phyloP scores from a whole-genome alignment of 2,329 filamentous ascomycete genomes.

The Keithomyces neogunnii region DNA sequence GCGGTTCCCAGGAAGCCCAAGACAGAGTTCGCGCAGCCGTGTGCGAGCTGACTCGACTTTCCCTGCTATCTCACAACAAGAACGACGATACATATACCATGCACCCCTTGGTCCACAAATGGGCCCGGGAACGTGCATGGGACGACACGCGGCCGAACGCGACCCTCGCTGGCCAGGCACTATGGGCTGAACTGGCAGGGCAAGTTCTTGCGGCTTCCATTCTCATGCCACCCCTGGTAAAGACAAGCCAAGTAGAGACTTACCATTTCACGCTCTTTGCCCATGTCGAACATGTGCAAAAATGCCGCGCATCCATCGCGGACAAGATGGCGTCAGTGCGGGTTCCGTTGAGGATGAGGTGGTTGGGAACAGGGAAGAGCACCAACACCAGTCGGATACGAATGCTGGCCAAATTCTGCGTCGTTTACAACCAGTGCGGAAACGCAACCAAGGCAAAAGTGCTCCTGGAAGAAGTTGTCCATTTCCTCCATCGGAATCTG shows the following conservation, averaged over 20 bases:
- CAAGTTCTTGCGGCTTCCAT: slow-evolving; percentile 2
- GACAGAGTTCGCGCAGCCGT: slow-evolving; percentile 1
- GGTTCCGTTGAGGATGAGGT: neutral
- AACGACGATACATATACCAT: slow-evolving; percentile 4
- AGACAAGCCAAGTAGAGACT: neutral
- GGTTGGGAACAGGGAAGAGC: no score
- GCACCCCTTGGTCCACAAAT: slow-evolving; percentile 6
- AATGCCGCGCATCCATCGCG: neutral
- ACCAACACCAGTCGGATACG: neutral
- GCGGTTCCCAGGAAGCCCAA: neutral
- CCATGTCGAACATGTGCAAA: slow-evolving; percentile 5
- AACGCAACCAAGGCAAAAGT: neutral
- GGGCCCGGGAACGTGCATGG: slow-evolving; percentile 3
- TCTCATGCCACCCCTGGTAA: slow-evolving; percentile 2
- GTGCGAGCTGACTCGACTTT: neutral
- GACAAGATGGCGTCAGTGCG: neutral
- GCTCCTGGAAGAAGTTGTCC: neutral
- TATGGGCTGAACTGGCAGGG: slow-evolving; percentile 5
- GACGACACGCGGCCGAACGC: slow-evolving; percentile 1
- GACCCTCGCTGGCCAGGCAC: slow-evolving; percentile 1
- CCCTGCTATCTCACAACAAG: slow-evolving; percentile 2
- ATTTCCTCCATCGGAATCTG: neutral
- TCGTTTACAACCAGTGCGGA: slow-evolving; percentile 1
- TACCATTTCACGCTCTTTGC: slow-evolving; percentile 4
- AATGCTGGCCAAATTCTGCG: slow-evolving; percentile 3